A percentile compares a stretch with the other conserved stretches of the same genome.
phyloP scores from a whole-genome alignment of 2,329 filamentous ascomycete species.

The Penicillium thymicola region DNA sequence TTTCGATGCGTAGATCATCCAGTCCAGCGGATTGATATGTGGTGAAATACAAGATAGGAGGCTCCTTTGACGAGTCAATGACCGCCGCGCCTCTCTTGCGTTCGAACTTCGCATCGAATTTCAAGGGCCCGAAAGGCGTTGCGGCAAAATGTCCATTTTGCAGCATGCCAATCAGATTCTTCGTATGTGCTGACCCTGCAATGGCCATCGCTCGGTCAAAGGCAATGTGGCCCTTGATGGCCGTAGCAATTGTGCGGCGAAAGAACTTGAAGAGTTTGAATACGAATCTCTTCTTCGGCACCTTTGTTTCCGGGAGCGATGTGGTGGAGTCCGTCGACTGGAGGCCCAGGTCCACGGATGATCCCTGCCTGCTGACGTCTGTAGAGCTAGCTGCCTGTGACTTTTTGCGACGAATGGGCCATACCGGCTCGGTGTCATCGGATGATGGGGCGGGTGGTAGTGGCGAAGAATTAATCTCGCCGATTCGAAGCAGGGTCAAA shows the following conservation, averaged over 20 bases:
- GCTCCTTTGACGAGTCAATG: conserved; percentile 48
- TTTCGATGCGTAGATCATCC: conserved; percentile 50
- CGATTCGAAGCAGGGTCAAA: conserved; percentile 74
- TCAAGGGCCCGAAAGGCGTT: conserved; percentile 63
- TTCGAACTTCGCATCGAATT: conserved; percentile 69
- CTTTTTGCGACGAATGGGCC: conserved; percentile 41
- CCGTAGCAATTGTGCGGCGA: conserved; percentile 66
- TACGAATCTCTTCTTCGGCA: conserved; percentile 38
- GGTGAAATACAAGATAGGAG: conserved; percentile 59
- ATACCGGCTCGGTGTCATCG: conserved; percentile 30
- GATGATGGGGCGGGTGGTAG: conserved; percentile 61
- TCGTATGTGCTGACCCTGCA: conserved; percentile 60
- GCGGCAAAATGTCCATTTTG: conserved; percentile 43
- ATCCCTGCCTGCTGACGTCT: conserved; percentile 48
- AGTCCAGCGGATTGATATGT: conserved; percentile 33
- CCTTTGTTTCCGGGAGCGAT: conserved; percentile 8
- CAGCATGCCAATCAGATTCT: conserved; percentile 69
- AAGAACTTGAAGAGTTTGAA: conserved; percentile 61
- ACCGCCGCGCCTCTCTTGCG: conserved; percentile 71
- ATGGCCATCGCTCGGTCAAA: conserved; percentile 70
- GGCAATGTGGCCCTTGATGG: conserved; percentile 67
- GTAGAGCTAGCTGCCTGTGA: conserved; percentile 50
- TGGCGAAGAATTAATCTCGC: conserved; percentile 77
- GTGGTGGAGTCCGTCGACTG: background rate
- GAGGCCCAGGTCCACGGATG: background rate